Evolutionary conservation across 805 yeast species (phyloP).

Genomic region (Hanseniaspora lachancei): DNA sequence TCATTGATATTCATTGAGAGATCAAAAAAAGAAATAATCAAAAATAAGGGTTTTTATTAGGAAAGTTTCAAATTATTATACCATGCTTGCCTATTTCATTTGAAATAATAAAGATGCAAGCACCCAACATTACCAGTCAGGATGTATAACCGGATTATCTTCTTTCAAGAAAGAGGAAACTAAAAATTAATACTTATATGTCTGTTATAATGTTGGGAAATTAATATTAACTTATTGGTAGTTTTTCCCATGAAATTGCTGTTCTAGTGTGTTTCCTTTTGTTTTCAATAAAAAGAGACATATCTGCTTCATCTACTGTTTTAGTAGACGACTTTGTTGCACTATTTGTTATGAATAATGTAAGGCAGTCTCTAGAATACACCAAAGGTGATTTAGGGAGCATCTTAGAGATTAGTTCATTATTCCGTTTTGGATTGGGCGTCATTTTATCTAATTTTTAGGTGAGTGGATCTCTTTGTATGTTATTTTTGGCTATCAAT

Average conservation of each 20-base stretch:
- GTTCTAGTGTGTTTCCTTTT: constrained; percentile 26
- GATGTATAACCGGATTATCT: constrained; percentile 31
- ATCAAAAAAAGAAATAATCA: background rate
- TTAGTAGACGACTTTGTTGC: constrained; percentile 20
- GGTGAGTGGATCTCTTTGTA: constrained; percentile 21
- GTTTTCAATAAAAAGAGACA: constrained; percentile 27
- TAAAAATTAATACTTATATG: constrained; percentile 31
- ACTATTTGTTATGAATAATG: background rate
- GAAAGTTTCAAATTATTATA: constrained; percentile 10
- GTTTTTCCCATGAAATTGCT: constrained; percentile 12
- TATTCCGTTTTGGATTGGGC: constrained; percentile 33
- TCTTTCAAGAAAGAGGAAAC: constrained; percentile 16
- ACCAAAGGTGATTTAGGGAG: constrained; percentile 31
- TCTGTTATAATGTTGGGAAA: constrained; percentile 99
- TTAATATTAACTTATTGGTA: constrained; percentile 45
- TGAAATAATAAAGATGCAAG: background rate
- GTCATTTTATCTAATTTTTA: background rate
- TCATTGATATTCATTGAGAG: background rate
- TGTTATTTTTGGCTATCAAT: constrained; percentile 27
- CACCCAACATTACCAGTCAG: constrained; percentile 82
- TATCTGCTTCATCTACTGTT: constrained; percentile 24
- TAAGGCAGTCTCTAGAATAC: constrained; percentile 8
- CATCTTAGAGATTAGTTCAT: constrained; percentile 16
- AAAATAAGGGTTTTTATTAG: background rate
- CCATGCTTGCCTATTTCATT: constrained; percentile 4